phyloP scores from a whole-genome alignment of 2,329 filamentous ascomycete genomes.

The Alternaria hordeiaustralica region DNA sequence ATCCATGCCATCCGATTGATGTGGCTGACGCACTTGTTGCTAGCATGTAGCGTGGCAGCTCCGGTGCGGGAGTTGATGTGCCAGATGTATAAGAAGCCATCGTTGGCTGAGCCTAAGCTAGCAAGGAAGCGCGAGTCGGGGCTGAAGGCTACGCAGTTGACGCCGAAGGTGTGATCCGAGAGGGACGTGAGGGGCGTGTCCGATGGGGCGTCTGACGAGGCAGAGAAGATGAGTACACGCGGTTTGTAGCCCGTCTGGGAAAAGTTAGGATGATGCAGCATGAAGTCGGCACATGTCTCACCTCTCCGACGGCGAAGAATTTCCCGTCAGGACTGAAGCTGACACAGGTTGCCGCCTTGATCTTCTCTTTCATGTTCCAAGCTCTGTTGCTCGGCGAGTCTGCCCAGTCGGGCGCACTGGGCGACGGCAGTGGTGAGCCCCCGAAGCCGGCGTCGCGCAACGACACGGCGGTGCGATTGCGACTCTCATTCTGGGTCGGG shows the following conservation, averaged over 20 bases:
- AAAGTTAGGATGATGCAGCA: conserved; percentile 34
- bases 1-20: conserved; percentile 91
- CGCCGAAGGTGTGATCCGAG: conserved; percentile 88
- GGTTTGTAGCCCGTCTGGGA: conserved; percentile 84
- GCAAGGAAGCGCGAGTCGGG: conserved; percentile 85
- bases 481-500: conserved; percentile 59
- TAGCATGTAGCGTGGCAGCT: conserved; percentile 77
- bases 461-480: conserved; percentile 64
- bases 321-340: conserved; percentile 86
- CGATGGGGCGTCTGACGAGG: conserved; percentile 75
- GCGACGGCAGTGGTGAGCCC: conserved; percentile 53
- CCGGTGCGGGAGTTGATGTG: conserved; percentile 82
- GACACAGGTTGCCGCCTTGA: conserved; percentile 92
- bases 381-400: conserved; percentile 72
- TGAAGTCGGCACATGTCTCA: conserved; percentile 39
- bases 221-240: conserved; percentile 86
- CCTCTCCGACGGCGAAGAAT: conserved; percentile 89
- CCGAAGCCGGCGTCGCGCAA: conserved; percentile 57
- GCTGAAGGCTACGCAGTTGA: conserved; percentile 88
- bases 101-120: conserved; percentile 85
- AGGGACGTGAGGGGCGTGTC: conserved; percentile 85
- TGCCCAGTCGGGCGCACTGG: conserved; percentile 55
- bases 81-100: conserved; percentile 95
- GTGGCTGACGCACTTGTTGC: conserved; percentile 89
- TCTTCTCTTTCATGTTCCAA: conserved; percentile 87